Evolutionary conservation across 805 yeast species (phyloP).

Genomic region (Novakomyces olei): DNA sequence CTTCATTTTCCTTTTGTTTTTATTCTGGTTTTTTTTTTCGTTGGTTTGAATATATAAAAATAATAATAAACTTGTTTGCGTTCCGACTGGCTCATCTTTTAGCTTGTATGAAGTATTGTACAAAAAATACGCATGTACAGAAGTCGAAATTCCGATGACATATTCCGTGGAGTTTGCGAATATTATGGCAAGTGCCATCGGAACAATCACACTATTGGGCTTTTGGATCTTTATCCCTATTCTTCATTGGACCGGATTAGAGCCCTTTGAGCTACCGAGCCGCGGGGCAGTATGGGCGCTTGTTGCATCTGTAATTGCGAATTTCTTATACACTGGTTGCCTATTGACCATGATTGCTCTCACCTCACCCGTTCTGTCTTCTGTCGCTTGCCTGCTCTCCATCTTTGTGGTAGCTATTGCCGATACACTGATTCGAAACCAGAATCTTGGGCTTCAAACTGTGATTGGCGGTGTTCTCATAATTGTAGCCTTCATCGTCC

Average conservation of each 20-base stretch:
- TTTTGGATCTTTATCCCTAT: conserved; percentile 28
- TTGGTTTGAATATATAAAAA: too few species aligned
- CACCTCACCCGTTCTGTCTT: conserved; percentile 63
- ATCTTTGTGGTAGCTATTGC: conserved; percentile 58
- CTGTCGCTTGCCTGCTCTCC: conserved; percentile 45
- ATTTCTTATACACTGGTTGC: conserved; percentile 45
- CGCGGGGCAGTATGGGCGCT: conserved; percentile 25
- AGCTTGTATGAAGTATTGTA: conserved; percentile 71
- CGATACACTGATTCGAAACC: conserved; percentile 49
- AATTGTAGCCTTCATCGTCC: conserved; percentile 41
- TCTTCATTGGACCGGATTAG: conserved; percentile 32
- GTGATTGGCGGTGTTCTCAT: conserved; percentile 48
- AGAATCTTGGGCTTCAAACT: conserved; percentile 32
- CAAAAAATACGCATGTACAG: conserved; percentile 56
- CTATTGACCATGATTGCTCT: conserved; percentile 61
- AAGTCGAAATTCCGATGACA: conserved; percentile 36
- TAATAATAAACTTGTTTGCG: conserved; percentile 35
- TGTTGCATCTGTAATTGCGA: conserved; percentile 33
- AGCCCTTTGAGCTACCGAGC: conserved; percentile 32
- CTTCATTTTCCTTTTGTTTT: too few species aligned
- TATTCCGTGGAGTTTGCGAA: conserved; percentile 67
- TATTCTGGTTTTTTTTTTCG: too few species aligned
- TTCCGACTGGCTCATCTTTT: conserved; percentile 29
- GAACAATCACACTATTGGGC: conserved; percentile 29
- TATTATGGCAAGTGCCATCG: conserved; percentile 47